These are phyloP conservation scores for Millerozyma miso DNA, from an alignment of 805 yeast species.

Conservation along the genomic window DNA sequence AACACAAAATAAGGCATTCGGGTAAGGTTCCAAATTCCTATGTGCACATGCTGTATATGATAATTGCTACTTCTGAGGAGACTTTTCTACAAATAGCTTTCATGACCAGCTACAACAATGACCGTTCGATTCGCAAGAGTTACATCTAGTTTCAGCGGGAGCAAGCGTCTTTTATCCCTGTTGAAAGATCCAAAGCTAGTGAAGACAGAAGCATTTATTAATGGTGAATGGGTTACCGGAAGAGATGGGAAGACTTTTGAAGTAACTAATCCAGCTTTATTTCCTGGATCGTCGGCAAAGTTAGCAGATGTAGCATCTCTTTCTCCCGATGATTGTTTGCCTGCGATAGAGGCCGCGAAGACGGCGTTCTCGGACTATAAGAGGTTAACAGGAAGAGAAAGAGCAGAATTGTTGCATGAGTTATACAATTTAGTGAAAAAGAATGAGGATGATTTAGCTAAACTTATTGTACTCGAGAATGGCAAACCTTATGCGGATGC, in stretches of 20 bases:
- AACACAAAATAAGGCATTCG: too few species aligned
- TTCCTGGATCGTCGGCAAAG: slow-evolving; percentile 35
- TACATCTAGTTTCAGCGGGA: background rate
- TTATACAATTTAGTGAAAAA: slow-evolving; percentile 52
- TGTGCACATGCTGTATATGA: background rate
- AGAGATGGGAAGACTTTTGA: slow-evolving; percentile 45
- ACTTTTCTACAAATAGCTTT: background rate
- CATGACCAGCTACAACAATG: background rate
- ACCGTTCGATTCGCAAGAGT: background rate
- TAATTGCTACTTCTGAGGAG: background rate
- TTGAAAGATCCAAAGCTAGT: slow-evolving; percentile 49
- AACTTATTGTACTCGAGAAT: slow-evolving; percentile 61
- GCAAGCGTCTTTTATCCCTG: slow-evolving; percentile 4
- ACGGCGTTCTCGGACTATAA: slow-evolving; percentile 51
- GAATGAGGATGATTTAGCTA: slow-evolving; percentile 63
- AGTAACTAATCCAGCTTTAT: slow-evolving; percentile 73
- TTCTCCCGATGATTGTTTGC: slow-evolving; percentile 40
- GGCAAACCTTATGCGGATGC: slow-evolving; percentile 74
- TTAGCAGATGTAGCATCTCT: slow-evolving; percentile 54
- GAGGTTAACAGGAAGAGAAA: slow-evolving; percentile 51
- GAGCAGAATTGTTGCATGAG: slow-evolving; percentile 49
- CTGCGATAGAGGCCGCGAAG: slow-evolving; percentile 54
- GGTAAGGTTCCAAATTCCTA: too few species aligned
- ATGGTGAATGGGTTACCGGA: slow-evolving; percentile 68
- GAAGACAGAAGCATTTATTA: slow-evolving; percentile 57